Evolutionary conservation across 2,329 filamentous ascomycete species (phyloP), one percentile per base, ranked within the genome.

Genomic region (Sporothrix globosa): DNA sequence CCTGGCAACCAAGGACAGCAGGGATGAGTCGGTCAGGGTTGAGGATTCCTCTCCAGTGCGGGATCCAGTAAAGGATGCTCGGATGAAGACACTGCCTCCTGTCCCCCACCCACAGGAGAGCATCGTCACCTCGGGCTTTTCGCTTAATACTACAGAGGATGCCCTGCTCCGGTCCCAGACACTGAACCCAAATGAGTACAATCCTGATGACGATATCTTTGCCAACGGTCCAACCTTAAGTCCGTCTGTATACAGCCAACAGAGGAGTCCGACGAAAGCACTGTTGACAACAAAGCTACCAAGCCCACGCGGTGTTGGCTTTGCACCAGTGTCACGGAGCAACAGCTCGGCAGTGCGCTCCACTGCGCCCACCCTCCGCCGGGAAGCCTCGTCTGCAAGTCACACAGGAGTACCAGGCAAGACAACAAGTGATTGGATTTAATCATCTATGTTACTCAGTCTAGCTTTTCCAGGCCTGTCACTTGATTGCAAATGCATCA

Each of bases 171-270:
- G 21, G 10, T 39, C 63, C 14, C 46, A 68, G 17, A 11, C 50
- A 4, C 3, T 24, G 52, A 76, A 19, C 73, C 75, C 4, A 76
- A 78, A 3, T 76, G 78, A 14, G 75, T 80, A 69, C 56, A 34
- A 54, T 19, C 21, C 34, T 3, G 70, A 71, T 11, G 69, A 70
- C 3, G 61, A 68, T 58, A 66, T 69, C 14, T 60, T 71, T 66
- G 61, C 39, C 44, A 63, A 21, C 21, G 53, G 52, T 9, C 77
- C 79, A 27, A 83, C 81, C 1, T 79, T 88, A 2, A 86, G 82
- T 70, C 83, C 87, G 2, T 80, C 82, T 1, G 84, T 88, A 4
- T 88, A 88, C 76, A 82, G 79, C 69, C 83, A 84, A 0, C 66
- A 66, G 50, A 76, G 80, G 27, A 82, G 78, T 68, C 73, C 71